Evolutionary conservation across 495 filamentous ascomycete species (phyloP).

Genomic region (Pseudoneurospora amorphoporcata): DNA sequence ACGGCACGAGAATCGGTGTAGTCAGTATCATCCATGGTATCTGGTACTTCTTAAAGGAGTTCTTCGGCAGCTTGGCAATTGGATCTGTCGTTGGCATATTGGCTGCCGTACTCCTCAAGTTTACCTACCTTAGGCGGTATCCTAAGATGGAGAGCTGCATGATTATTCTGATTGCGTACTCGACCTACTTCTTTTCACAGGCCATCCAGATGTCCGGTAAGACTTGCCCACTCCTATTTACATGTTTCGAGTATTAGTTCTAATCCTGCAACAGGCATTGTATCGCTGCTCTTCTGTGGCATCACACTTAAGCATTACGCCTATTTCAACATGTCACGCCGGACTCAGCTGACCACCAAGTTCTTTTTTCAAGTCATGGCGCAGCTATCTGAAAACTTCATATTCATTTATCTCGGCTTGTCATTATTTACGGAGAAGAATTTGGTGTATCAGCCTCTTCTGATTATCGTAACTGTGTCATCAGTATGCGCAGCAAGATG

Average conservation of each 20-base stretch:
- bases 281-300: conserved; percentile 92
- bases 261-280: conserved; percentile 60
- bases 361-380: conserved; percentile 93
- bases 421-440: conserved; percentile 84
- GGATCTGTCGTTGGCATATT: conserved; percentile 77
- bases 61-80: conserved; percentile 87
- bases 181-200: conserved; percentile 95
- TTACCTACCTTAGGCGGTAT: conserved; percentile 81
- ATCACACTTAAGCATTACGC: conserved; percentile 98
- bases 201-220: conserved; percentile 88
- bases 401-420: conserved; percentile 95
- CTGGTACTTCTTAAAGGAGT: conserved; percentile 88
- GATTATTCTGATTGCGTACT: conserved; percentile 87
- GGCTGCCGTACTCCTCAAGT: conserved; percentile 81
- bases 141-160: conserved; percentile 95
- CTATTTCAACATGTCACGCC: conserved; percentile 99
- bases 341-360: conserved; percentile 95
- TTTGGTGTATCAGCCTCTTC: conserved; percentile 86
- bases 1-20: conserved; percentile 52
- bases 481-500: conserved; percentile 89
- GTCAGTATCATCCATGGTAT: conserved; percentile 78
- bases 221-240: conserved; percentile 5
- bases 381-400: conserved; percentile 96
- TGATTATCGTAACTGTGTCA: conserved; percentile 83
- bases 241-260: conserved; percentile 6